Conservation (phyloP, 768 basidiomycete genomes). For the Calocybe gangraenosa region DNA sequence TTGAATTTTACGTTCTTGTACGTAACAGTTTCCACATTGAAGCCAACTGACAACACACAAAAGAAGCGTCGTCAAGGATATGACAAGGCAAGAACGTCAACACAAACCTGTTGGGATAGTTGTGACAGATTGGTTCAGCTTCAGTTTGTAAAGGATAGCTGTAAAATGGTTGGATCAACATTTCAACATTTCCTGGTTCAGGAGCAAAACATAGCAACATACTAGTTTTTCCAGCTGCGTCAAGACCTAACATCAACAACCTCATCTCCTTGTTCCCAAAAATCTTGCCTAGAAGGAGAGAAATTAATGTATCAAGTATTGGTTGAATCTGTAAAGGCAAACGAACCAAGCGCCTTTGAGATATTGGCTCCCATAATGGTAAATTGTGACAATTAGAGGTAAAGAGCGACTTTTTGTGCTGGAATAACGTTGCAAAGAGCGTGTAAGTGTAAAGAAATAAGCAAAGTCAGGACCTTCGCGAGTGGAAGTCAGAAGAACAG, state of each 20-base stretch:
- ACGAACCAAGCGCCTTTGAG: slow-evolving; percentile 75
- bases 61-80: neutral
- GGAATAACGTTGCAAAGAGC: slow-evolving; percentile 21
- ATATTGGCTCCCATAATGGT: slow-evolving; percentile 79
- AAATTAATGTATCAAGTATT: slow-evolving; percentile 3
- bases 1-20: slow-evolving; percentile 98
- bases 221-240: slow-evolving; percentile 99
- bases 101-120: slow-evolving; percentile 90
- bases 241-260: slow-evolving; percentile 92
- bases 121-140: slow-evolving; percentile 97
- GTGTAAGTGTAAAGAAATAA: slow-evolving; percentile 16
- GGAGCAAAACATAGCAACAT: slow-evolving; percentile 27
- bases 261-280: slow-evolving; percentile 99
- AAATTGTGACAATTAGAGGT: slow-evolving; percentile 30
- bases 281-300: slow-evolving; percentile 60
- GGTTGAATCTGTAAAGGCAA: slow-evolving; percentile 1
- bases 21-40: slow-evolving; percentile 99
- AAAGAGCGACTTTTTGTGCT: slow-evolving; percentile 61
- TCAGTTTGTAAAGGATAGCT: slow-evolving; percentile 99
- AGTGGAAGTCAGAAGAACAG: slow-evolving; percentile 13
- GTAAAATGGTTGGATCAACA: slow-evolving; percentile 14
- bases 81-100: neutral
- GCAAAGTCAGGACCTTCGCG: slow-evolving; percentile 6
- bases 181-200: neutral
- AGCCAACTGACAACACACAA: slow-evolving; percentile 61